These are phyloP conservation scores for Penicillium aurantiogriseum DNA, from an alignment of 2,329 filamentous ascomycete species.

Conservation along the genomic window DNA sequence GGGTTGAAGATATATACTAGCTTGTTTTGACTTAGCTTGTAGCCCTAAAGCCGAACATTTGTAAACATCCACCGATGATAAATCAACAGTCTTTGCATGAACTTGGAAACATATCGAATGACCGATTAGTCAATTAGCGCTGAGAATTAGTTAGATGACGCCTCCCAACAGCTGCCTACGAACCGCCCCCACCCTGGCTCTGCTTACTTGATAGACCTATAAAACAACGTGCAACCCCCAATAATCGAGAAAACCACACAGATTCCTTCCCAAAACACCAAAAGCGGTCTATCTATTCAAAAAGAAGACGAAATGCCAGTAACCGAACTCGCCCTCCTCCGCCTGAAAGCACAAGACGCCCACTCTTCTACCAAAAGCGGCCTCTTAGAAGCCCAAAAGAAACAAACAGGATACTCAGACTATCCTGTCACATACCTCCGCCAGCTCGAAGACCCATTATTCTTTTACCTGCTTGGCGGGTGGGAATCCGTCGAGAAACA, in stretches of 20 bases:
- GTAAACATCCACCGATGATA: background rate
- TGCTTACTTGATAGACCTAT: background rate
- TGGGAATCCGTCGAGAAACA: constrained; percentile 48
- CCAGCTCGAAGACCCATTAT: constrained; percentile 46
- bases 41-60: background rate
- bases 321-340: constrained; percentile 49
- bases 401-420: constrained; percentile 39
- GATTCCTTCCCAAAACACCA: no score
- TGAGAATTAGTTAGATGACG: background rate
- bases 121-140: background rate
- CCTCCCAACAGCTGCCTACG: background rate
- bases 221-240: background rate
- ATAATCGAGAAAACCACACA: fast-evolving
- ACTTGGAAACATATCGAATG: background rate
- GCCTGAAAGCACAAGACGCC: constrained; percentile 28
- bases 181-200: background rate
- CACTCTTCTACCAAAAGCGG: constrained; percentile 24
- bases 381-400: constrained; percentile 38
- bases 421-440: constrained; percentile 41
- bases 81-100: background rate
- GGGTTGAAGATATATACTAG: background rate
- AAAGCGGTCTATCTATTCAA: background rate
- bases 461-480: constrained; percentile 47
- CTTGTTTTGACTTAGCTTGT: background rate
- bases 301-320: constrained; percentile 7